Evolutionary conservation across 2,329 filamentous ascomycete species (phyloP).

Genomic region (Madurella fahalii): DNA sequence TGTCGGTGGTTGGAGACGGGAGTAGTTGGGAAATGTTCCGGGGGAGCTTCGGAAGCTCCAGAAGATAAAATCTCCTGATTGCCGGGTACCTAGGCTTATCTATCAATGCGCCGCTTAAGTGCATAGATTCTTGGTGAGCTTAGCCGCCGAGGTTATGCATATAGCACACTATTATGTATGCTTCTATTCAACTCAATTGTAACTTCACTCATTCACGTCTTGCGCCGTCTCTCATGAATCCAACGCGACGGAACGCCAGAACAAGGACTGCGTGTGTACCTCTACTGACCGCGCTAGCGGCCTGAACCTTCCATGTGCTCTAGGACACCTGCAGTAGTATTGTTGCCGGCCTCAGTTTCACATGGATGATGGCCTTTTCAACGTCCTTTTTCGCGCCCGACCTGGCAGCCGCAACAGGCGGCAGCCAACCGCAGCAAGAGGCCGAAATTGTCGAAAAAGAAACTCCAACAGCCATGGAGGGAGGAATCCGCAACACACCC

Average conservation of each 20-base stretch:
- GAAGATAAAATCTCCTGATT: slow-evolving; percentile 16
- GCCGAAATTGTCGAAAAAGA: background rate
- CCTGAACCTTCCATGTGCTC: slow-evolving; percentile 7
- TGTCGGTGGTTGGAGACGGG: slow-evolving; percentile 1
- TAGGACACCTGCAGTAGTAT: background rate
- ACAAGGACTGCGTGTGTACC: background rate
- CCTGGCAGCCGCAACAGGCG: slow-evolving; percentile 3
- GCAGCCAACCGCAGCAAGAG: slow-evolving; percentile 4
- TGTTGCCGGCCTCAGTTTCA: slow-evolving; percentile 1
- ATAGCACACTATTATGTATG: background rate
- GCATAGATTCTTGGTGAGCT: background rate
- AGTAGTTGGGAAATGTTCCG: background rate
- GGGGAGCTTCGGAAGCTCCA: slow-evolving; percentile 5
- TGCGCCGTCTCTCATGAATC: background rate
- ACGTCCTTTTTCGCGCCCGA: slow-evolving; percentile 21
- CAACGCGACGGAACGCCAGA: background rate
- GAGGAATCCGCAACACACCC: background rate
- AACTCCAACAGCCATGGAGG: slow-evolving; percentile 4
- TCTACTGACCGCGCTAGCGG: background rate
- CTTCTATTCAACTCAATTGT: slow-evolving; percentile 12
- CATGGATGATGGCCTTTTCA: slow-evolving; percentile 23
- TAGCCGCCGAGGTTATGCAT: background rate
- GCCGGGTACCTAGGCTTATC: background rate
- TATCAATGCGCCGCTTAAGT: background rate
- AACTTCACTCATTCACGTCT: background rate